phyloP scores from a whole-genome alignment of 176 grass and related monocot species.

The Paspalum vaginatum region DNA sequence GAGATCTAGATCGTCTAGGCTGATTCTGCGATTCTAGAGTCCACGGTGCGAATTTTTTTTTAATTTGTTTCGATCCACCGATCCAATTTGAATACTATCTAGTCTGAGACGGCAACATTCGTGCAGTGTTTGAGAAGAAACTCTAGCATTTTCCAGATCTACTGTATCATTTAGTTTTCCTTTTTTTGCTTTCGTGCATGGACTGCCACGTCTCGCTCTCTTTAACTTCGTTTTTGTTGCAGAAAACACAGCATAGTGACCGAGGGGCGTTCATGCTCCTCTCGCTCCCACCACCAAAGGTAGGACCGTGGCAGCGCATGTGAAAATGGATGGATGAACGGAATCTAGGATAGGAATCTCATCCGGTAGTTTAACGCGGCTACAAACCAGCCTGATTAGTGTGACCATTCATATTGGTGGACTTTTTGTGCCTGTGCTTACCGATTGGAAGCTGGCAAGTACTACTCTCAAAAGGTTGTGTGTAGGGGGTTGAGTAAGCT shows the following conservation, averaged over 20 bases:
- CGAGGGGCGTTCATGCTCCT: background rate
- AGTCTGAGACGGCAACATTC: background rate
- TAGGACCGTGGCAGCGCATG: background rate
- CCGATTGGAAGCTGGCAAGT: background rate
- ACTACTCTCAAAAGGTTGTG: background rate
- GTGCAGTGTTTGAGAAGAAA: background rate
- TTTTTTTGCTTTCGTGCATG: background rate
- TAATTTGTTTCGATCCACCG: too few species aligned
- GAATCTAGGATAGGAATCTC: conserved; percentile 26
- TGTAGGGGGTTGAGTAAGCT: background rate
- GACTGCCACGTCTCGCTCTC: background rate
- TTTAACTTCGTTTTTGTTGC: background rate
- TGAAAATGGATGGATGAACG: conserved; percentile 20
- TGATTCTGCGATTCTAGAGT: background rate
- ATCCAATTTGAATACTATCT: background rate
- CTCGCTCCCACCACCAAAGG: background rate
- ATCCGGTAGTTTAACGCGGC: background rate
- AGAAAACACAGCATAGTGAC: background rate
- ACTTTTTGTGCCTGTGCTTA: background rate
- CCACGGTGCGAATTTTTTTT: background rate
- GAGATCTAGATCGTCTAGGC: background rate
- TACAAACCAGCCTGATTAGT: background rate
- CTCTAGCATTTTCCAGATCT: too few species aligned
- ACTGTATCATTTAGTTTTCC: background rate
- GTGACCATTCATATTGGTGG: background rate